Percentiles rank a stretch among this genome's conserved stretches.
phyloP scores from a whole-genome alignment of 129 eudicot species.

The Helianthus annuus region HanXRQr2.0-SUNRISE NC_035442.2:173680641-173681140 shows the following conservation, averaged over 20 bases:
- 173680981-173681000: constrained; percentile 38
- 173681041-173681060: constrained; percentile 20
- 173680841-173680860: constrained; percentile 24
- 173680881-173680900: constrained; percentile 21
- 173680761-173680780: constrained; percentile 12
- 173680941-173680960: constrained; percentile 42
- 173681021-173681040: constrained; percentile 34
- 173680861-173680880: constrained; percentile 39
- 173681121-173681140: constrained; percentile 41
- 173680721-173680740: not conserved
- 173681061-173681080: constrained; percentile 46
- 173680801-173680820: constrained; percentile 30
- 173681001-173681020: constrained; percentile 29
- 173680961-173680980: constrained; percentile 46
- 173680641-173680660: constrained; percentile 43
- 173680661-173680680: constrained; percentile 39
- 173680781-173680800: constrained; percentile 22
- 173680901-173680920: constrained; percentile 13
- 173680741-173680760: constrained; percentile 7
- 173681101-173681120: constrained; percentile 49
- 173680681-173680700: not conserved
- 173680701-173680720: not conserved
- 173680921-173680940: constrained; percentile 8
- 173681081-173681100: constrained; percentile 45
- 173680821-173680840: constrained; percentile 27